Conservation (phyloP, 306 rosid species). For the Arachis stenosperma region DNA sequence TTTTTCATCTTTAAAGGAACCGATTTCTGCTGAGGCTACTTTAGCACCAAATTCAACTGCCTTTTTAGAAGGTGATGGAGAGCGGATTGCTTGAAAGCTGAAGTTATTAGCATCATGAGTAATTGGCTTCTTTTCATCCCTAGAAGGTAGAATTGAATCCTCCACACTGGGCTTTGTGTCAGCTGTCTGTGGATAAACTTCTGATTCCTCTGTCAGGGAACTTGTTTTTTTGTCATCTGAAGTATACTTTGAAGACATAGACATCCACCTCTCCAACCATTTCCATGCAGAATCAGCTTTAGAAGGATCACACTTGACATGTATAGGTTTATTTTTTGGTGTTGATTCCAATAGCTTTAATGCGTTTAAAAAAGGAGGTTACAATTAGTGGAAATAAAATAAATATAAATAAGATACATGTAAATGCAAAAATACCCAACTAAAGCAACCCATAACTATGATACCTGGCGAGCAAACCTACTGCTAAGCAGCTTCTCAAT, state of each 20-base stretch:
- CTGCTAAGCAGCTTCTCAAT: slow-evolving; percentile 79
- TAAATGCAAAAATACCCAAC: slow-evolving; percentile 27
- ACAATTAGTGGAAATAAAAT: slow-evolving; percentile 33
- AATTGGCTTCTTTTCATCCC: slow-evolving; percentile 57
- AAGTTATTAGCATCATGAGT: slow-evolving; percentile 48
- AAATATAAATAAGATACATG: slow-evolving; percentile 14
- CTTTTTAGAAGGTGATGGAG: slow-evolving; percentile 50
- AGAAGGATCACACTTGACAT: slow-evolving; percentile 77
- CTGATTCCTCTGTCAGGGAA: slow-evolving; percentile 46
- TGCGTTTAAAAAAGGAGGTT: not conserved
- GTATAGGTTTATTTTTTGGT: slow-evolving; percentile 69
- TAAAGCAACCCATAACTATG: slow-evolving; percentile 16
- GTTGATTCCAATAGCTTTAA: slow-evolving; percentile 77
- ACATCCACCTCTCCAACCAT: slow-evolving; percentile 98
- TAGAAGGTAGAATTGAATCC: slow-evolving; percentile 52
- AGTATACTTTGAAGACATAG: slow-evolving; percentile 55
- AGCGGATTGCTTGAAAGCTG: slow-evolving; percentile 46
- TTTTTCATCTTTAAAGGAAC: slow-evolving; percentile 38
- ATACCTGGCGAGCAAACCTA: slow-evolving; percentile 83
- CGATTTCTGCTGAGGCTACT: slow-evolving; percentile 44
- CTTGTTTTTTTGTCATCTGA: slow-evolving; percentile 46
- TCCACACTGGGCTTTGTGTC: slow-evolving; percentile 46
- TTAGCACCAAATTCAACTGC: slow-evolving; percentile 43
- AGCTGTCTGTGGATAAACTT: slow-evolving; percentile 41
- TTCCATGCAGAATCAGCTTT: slow-evolving; percentile 90